phyloP scores from a whole-genome alignment of 2,329 filamentous ascomycete species.

The Aspergillus unguis region DNA sequence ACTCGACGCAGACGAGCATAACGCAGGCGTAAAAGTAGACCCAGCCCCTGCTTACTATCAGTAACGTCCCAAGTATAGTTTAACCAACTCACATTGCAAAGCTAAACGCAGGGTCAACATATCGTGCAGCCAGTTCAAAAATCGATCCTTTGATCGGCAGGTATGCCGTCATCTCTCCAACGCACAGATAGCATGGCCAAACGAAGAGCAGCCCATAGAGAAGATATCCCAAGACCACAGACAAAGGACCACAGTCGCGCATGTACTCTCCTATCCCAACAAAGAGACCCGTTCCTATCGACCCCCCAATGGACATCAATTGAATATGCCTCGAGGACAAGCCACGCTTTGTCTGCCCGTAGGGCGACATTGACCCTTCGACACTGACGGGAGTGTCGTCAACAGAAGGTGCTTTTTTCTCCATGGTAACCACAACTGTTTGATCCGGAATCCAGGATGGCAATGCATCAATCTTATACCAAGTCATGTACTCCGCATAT shows the following conservation, averaged over 20 bases:
- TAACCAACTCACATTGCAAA: conserved; percentile 32
- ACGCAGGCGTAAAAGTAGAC: conserved; percentile 47
- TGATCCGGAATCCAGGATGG: background rate
- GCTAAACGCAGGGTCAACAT: conserved; percentile 48
- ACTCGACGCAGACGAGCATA: conserved; percentile 48
- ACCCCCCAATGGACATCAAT: conserved; percentile 14
- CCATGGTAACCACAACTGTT: conserved; percentile 15
- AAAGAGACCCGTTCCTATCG: conserved; percentile 29
- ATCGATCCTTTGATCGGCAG: conserved; percentile 46
- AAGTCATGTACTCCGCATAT: background rate
- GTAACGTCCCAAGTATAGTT: too few species aligned
- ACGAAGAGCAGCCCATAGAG: conserved; percentile 34
- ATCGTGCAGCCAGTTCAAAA: conserved; percentile 47
- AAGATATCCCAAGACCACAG: conserved; percentile 36
- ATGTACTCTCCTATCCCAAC: conserved; percentile 36
- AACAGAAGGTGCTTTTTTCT: conserved; percentile 22
- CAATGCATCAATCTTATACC: background rate
- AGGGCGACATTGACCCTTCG: conserved; percentile 20
- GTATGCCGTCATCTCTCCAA: conserved; percentile 31
- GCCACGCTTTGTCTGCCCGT: conserved; percentile 14
- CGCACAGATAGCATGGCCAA: conserved; percentile 30
- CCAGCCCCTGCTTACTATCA: conserved; percentile 30
- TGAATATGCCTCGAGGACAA: conserved; percentile 15
- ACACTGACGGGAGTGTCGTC: conserved; percentile 14
- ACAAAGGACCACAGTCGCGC: conserved; percentile 32